Evolutionary conservation across 257 asterid genomes (phyloP).

Genomic region (Solanum bulbocastanum): DNA sequence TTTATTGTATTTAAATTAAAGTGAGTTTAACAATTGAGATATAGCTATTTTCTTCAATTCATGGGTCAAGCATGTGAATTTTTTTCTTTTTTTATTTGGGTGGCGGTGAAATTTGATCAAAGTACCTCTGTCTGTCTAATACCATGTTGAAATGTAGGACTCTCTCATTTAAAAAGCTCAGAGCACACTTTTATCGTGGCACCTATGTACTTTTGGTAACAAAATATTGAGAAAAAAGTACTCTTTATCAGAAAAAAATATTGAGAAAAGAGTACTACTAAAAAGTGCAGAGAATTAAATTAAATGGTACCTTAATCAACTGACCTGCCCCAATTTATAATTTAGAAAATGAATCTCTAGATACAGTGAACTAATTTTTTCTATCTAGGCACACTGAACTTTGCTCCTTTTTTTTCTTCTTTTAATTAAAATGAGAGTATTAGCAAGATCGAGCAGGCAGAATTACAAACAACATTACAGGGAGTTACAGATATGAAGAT

Average conservation of each 20-base stretch:
- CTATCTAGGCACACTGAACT: not conserved
- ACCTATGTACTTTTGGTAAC: not conserved
- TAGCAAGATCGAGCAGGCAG: not conserved
- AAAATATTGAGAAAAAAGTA: not conserved
- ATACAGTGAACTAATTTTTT: not conserved
- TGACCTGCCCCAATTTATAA: not conserved
- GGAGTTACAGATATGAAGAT: not conserved
- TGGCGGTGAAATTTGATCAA: not conserved
- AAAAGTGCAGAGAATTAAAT: not conserved
- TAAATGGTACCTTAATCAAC: not conserved
- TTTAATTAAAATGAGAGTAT: not conserved
- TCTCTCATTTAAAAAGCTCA: too few relatives aligned
- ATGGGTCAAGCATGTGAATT: not conserved
- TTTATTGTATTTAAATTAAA: not conserved
- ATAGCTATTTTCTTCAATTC: not conserved
- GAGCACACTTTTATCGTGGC: not conserved
- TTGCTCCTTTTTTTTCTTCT: not conserved
- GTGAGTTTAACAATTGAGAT: not conserved
- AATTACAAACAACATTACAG: not conserved
- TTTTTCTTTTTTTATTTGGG: not conserved
- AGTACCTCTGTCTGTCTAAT: not conserved
- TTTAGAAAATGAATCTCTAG: not conserved
- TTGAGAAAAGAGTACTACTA: not conserved
- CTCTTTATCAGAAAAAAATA: not conserved
- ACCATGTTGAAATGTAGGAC: not conserved